These are phyloP conservation scores for Biscogniauxia mediterranea DNA, from an alignment of 2,329 filamentous ascomycete genomes.

Conservation along the genomic window DNA sequence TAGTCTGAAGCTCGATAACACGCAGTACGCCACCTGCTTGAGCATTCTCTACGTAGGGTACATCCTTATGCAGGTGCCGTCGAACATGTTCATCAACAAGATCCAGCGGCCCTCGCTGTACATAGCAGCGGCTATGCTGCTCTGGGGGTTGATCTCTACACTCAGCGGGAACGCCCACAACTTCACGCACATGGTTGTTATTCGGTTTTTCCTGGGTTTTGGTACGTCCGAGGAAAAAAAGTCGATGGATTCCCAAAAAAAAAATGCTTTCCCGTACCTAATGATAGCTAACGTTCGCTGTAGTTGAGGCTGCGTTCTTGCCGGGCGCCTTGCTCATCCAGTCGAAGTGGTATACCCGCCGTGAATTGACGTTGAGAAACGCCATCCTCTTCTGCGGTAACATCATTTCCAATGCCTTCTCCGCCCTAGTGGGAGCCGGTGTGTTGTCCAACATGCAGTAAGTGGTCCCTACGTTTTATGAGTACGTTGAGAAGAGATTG, in stretches of 20 bases:
- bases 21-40: conserved; percentile 62
- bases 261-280: too few species aligned
- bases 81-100: conserved; percentile 57
- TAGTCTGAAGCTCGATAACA: conserved; percentile 43
- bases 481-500: too few species aligned
- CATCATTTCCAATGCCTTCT: conserved; percentile 59
- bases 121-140: conserved; percentile 50
- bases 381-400: conserved; percentile 60
- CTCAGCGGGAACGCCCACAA: conserved; percentile 51
- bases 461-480: neutral
- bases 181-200: conserved; percentile 53
- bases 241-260: neutral
- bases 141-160: conserved; percentile 62
- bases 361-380: conserved; percentile 53
- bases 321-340: conserved; percentile 63
- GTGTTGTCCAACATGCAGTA: conserved; percentile 56
- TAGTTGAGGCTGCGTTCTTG: conserved; percentile 62
- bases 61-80: conserved; percentile 61
- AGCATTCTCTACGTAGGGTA: conserved; percentile 67
- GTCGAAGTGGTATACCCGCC: conserved; percentile 65
- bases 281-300: neutral
- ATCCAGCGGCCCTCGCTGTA: conserved; percentile 52
- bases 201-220: conserved; percentile 60
- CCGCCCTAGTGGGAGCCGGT: conserved; percentile 57
- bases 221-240: neutral